Evolutionary conservation across 139 green algal species (phyloP), one percentile per base, ranked within the genome.

Genomic region (Micromonas pusilla): DNA sequence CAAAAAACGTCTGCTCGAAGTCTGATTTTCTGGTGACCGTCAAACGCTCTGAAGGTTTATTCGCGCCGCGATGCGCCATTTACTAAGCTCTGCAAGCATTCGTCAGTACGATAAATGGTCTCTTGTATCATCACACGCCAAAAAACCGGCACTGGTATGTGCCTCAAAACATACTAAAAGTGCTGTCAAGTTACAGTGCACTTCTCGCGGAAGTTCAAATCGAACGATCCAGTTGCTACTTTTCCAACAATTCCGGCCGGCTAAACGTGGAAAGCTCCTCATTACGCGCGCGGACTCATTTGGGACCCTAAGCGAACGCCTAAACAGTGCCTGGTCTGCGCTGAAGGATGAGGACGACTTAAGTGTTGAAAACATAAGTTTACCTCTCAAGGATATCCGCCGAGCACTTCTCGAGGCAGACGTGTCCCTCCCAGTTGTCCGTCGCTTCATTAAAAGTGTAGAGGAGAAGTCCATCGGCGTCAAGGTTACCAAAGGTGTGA

Each of bases 401-500:
- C 81, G 95, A 20, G 95, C 95, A 2, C 89, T 99, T 66, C 90
- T 99, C 34, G 95, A 99, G 81, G 95, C 95, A 13, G 95, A 99
- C 81, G 94, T 92, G 66, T 92, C 83, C 38, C 84, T 98, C 65
- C 94, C 94, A 4, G 91, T 98, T 52, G 94, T 98, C 66, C 90
- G 94, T 0, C 81, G 88, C 6, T 98, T 98, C 82, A 88, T 98
- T 54, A 91, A 90, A 60, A 80, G 80, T 5, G 92, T 98, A 26
- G 91, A 96, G 83, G 86, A 91, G 76, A 87, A 84, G 57, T 93
- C 92, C 4, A 77, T 96, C 71, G 95, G 94, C 0, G 72, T 83
- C 6, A 81, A 91, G 37, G 93, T 94, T 32, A 66, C 71, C 1
- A 77, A 77, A 38, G 71, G 71, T n/a, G 71, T 77, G 2, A 57